Evolutionary conservation across 768 basidiomycete species (phyloP).

Genomic region (Porphyrellus cyaneotinctus): DNA sequence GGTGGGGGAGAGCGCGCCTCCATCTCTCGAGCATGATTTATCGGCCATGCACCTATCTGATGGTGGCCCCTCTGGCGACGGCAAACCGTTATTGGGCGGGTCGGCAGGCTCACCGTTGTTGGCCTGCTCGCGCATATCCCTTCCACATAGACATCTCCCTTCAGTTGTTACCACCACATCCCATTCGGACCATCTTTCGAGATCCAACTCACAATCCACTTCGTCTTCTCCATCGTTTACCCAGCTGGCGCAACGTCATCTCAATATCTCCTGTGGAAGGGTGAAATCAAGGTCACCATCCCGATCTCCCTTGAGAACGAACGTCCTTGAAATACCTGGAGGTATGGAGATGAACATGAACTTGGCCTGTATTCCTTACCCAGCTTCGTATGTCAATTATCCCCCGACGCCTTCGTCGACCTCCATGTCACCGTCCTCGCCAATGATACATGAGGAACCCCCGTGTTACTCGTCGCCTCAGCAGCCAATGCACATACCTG

Average conservation of each 20-base stretch:
- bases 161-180: slow-evolving; percentile 50
- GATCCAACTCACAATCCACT: slow-evolving; percentile 10
- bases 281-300: slow-evolving; percentile 31
- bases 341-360: slow-evolving; percentile 11
- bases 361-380: slow-evolving; percentile 9
- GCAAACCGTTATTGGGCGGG: slow-evolving; percentile 2
- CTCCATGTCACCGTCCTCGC: slow-evolving; percentile 47
- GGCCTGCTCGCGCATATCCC: slow-evolving; percentile 18
- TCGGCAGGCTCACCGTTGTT: slow-evolving; percentile 10
- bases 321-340: slow-evolving; percentile 15
- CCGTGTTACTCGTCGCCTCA: slow-evolving; percentile 22
- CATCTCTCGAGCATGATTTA: slow-evolving; percentile 23
- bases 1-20: slow-evolving; percentile 3
- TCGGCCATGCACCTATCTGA: slow-evolving; percentile 21
- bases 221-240: slow-evolving; percentile 12
- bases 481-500: slow-evolving; percentile 8
- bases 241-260: slow-evolving; percentile 26
- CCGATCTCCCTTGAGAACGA: slow-evolving; percentile 28
- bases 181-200: slow-evolving; percentile 11
- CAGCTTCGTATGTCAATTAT: slow-evolving; percentile 42
- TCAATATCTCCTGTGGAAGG: slow-evolving; percentile 20
- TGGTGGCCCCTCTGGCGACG: slow-evolving; percentile 6
- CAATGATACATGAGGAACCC: slow-evolving; percentile 18
- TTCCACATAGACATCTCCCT: slow-evolving; percentile 46
- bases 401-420: slow-evolving; percentile 59